Conservation (phyloP, 352 stramenopile genomes). For the Pythium utonaiense region DNA sequence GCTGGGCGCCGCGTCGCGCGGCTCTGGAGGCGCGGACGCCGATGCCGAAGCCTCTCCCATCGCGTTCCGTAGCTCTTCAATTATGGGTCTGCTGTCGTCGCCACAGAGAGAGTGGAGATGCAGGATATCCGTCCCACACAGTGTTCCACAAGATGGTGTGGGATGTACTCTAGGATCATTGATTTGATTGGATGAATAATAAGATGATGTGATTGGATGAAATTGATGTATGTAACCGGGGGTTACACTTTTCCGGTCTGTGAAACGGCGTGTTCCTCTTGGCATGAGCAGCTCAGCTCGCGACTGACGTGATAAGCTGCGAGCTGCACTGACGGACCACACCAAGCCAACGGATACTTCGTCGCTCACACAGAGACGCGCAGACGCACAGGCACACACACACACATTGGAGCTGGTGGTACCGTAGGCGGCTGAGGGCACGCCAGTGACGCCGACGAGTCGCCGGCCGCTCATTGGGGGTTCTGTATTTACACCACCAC, state of each 20-base stretch:
- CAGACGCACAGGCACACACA: background rate
- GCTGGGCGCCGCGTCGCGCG: background rate
- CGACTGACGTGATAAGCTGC: background rate
- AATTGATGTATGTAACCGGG: slow-evolving; percentile 2
- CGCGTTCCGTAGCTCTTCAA: background rate
- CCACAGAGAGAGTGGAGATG: background rate
- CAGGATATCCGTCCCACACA: slow-evolving; percentile 4
- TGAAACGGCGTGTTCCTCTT: slow-evolving; percentile 3
- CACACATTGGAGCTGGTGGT: background rate
- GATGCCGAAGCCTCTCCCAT: slow-evolving; percentile 13
- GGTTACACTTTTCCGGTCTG: background rate
- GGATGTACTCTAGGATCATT: background rate
- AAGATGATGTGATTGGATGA: slow-evolving; percentile 22
- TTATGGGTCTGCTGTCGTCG: background rate
- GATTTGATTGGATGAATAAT: background rate
- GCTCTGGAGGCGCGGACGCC: background rate
- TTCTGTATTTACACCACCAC: slow-evolving; percentile 5
- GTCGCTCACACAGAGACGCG: no score
- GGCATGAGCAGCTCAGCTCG: background rate
- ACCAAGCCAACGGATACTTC: background rate
- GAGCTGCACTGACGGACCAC: background rate
- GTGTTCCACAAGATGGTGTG: background rate
- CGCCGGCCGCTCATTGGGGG: slow-evolving; percentile 6
- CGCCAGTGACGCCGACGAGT: slow-evolving; percentile 9
- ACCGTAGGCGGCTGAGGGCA: background rate